Evolutionary conservation across 2,329 filamentous ascomycete species (phyloP), one percentile per base, ranked within the genome.

Genomic region (Tolypocladium tundrense): DNA sequence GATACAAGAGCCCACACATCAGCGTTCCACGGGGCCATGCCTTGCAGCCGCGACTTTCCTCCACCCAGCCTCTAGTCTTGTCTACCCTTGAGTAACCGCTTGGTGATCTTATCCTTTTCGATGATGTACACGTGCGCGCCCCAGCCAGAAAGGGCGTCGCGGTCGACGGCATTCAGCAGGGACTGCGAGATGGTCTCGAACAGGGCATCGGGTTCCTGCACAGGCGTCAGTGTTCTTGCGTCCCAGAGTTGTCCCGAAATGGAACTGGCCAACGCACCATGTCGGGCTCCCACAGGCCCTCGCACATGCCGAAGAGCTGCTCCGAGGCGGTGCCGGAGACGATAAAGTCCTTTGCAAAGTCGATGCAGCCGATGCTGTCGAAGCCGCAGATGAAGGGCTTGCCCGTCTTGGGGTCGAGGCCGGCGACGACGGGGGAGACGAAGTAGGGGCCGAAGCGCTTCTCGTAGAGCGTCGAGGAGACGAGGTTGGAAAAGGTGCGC

Each of bases 51-150:
- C 64, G 40, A 21, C 14, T 51, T 14, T 41, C 42, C 24, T 33
- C 52, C 13, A 19, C 21, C 16, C 56, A 53, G 21, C 56, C 56
- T 65, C 63, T 90, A 92, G 74, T 97, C 93, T 79, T 97, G 93
- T 80, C 92, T 86, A 72, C 92, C 92, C 86, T 97, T 97, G 75
- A 99, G 81, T 86, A 99, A 85, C 74, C 94, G 84, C 88, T 97
- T 97, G 70, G 94, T 97, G 63, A 99, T 90, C 88, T 97, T 97
- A 79, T 96, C 92, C 84, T 99, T 99, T 82, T 97, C 94, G 74
- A 99, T 96, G 71, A 99, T 96, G 79, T 97, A 99, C 67, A 99
- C 94, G 72, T 99, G 91, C 43, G 94, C 94, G 72, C 94, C 94
- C 94, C 94, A 97, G 64, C 94, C 94, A 42, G 93, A 97, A 63